phyloP scores from a whole-genome alignment of 73 alveolate genomes.

The Halteria grandinella region DNA sequence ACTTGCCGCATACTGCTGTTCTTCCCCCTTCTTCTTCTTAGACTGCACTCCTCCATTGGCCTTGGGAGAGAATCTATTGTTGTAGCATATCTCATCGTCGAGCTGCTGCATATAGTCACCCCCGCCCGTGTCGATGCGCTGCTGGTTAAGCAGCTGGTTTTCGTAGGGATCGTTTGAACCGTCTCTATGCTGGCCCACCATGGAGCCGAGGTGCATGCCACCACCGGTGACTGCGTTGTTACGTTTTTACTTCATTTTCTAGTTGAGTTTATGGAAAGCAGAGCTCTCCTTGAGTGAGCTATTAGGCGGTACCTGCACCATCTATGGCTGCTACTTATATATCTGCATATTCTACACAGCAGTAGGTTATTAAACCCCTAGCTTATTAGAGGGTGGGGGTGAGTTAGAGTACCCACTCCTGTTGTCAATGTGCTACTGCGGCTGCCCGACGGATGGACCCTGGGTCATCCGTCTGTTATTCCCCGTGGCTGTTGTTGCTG shows the following conservation, averaged over 20 bases:
- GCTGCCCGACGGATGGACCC: neutral
- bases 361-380: neutral
- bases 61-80: slow-evolving; percentile 32
- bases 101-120: slow-evolving; percentile 32
- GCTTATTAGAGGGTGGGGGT: neutral
- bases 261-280: slow-evolving; percentile 35
- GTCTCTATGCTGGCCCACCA: slow-evolving; percentile 7
- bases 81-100: neutral
- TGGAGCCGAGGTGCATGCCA: no score
- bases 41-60: neutral
- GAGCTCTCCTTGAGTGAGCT: neutral
- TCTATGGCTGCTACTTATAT: neutral
- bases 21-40: neutral
- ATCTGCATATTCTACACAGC: neutral
- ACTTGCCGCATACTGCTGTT: slow-evolving; percentile 7
- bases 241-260: slow-evolving; percentile 34
- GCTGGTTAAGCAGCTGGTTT: no score
- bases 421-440: neutral
- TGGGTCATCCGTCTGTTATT: neutral
- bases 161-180: slow-evolving; percentile 12
- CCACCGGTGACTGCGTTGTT: no score
- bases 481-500: neutral
- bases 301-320: slow-evolving; percentile 23
- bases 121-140: slow-evolving; percentile 44
- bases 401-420: slow-evolving; percentile 37